Conservation (phyloP, 2,329 filamentous ascomycete genomes). For the Fusarium nematophilum region DNA sequence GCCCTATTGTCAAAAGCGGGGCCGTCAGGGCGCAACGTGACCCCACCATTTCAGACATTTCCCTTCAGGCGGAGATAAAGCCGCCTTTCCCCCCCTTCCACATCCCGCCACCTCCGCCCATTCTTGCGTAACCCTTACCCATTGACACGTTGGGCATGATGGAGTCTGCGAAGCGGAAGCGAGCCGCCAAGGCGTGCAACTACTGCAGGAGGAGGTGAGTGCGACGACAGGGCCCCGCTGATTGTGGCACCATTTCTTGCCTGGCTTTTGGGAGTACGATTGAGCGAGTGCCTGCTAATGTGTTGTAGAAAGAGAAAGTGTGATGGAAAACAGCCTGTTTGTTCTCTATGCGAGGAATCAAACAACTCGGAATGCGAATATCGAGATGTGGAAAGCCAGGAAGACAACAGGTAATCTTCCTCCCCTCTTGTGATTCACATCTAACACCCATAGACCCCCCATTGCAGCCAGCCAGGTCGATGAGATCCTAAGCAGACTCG, state of each 20-base stretch:
- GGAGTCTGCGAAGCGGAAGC: conserved; percentile 37
- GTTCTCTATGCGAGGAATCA: conserved; percentile 31
- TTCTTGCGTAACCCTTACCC: conserved; percentile 8
- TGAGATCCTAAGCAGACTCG: conserved; percentile 33
- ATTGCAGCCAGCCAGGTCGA: conserved; percentile 30
- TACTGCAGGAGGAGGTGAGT: conserved; percentile 36
- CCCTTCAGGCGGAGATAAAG: conserved; percentile 22
- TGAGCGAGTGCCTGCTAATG: background rate
- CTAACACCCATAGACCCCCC: rapidly evolving
- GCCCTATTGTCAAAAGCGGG: conserved; percentile 1
- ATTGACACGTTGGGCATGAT: conserved; percentile 11
- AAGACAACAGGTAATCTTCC: conserved; percentile 11
- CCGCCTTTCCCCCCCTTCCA: conserved; percentile 28
- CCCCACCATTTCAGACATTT: background rate
- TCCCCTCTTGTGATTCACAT: too few relatives aligned
- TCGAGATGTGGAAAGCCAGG: conserved; percentile 18
- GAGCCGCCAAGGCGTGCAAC: conserved; percentile 40
- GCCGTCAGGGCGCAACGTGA: background rate
- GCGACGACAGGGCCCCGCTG: background rate
- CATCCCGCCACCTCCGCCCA: conserved; percentile 26
- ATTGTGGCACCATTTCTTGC: background rate
- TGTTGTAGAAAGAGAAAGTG: conserved; percentile 33
- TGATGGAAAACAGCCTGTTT: conserved; percentile 34
- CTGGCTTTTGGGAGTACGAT: background rate
- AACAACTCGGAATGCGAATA: conserved; percentile 37